Conservation (phyloP, 495 filamentous ascomycete genomes). For the Chlorociboria aeruginascens region DNA sequence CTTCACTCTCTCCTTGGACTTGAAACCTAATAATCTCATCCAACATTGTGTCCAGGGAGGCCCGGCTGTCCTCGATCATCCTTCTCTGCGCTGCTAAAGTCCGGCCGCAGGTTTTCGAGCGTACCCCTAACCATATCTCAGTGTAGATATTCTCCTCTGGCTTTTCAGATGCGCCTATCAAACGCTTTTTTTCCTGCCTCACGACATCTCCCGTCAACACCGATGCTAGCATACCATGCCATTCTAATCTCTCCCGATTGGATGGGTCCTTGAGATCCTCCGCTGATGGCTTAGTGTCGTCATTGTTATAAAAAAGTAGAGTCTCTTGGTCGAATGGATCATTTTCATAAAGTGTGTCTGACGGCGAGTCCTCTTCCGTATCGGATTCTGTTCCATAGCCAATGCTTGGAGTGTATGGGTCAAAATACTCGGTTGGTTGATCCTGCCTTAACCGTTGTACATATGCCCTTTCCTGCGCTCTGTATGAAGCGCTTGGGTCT, state of each 20-base stretch:
- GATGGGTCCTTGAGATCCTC: slow-evolving; percentile 82
- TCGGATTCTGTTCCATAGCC: slow-evolving; percentile 68
- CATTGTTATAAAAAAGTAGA: slow-evolving; percentile 74
- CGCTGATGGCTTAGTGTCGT: slow-evolving; percentile 74
- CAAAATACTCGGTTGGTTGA: slow-evolving; percentile 54
- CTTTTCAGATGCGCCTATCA: slow-evolving; percentile 71
- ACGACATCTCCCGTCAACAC: slow-evolving; percentile 96
- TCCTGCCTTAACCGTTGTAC: slow-evolving; percentile 62
- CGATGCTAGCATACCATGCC: slow-evolving; percentile 94
- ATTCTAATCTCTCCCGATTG: slow-evolving; percentile 87
- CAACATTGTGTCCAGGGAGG: slow-evolving; percentile 53
- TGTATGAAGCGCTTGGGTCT: slow-evolving; percentile 70
- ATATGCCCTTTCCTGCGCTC: slow-evolving; percentile 72
- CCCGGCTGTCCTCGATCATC: slow-evolving; percentile 69
- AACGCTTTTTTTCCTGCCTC: slow-evolving; percentile 88
- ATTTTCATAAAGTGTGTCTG: slow-evolving; percentile 67
- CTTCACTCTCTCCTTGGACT: slow-evolving; percentile 87
- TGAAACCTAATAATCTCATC: slow-evolving; percentile 85
- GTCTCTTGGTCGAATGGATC: slow-evolving; percentile 88
- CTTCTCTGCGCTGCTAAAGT: slow-evolving; percentile 71
- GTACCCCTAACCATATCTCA: slow-evolving; percentile 84
- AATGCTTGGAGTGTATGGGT: slow-evolving; percentile 50
- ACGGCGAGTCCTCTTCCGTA: slow-evolving; percentile 80
- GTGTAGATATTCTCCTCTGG: slow-evolving; percentile 60
- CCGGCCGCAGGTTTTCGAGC: slow-evolving; percentile 70